phyloP scores from a whole-genome alignment of 805 yeast genomes.

The Brettanomyces anomalus region DNA sequence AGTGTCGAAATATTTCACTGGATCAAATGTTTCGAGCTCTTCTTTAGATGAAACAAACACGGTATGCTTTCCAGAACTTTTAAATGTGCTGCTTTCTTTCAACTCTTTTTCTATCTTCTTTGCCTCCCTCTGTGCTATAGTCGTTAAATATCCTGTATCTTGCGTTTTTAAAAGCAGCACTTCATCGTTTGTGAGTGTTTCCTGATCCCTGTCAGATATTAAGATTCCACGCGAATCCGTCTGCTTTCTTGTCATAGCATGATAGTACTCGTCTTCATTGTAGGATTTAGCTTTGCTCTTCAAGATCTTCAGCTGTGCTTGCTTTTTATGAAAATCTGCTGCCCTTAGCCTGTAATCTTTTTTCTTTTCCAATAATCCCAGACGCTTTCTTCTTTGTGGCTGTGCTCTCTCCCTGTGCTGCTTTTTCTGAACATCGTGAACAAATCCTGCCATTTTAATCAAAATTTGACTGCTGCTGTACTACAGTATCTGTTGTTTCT shows the following conservation, averaged over 20 bases:
- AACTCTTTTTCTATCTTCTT: slow-evolving; percentile 53
- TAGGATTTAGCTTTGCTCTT: slow-evolving; percentile 62
- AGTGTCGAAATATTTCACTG: slow-evolving; percentile 64
- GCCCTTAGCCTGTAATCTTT: slow-evolving; percentile 63
- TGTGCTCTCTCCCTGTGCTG: slow-evolving; percentile 95
- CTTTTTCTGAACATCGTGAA: slow-evolving; percentile 89
- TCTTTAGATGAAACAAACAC: slow-evolving; percentile 67
- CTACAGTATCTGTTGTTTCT: no score
- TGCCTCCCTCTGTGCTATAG: slow-evolving; percentile 62
- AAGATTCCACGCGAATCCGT: slow-evolving; percentile 67
- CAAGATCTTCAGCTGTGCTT: slow-evolving; percentile 59
- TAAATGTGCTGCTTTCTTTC: slow-evolving; percentile 36
- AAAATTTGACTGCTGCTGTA: no score
- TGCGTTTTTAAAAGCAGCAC: slow-evolving; percentile 81
- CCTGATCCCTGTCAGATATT: slow-evolving; percentile 56
- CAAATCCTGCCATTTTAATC: slow-evolving; percentile 57
- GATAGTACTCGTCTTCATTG: slow-evolving; percentile 95
- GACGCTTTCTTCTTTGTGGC: slow-evolving; percentile 58
- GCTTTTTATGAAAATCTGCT: slow-evolving; percentile 47
- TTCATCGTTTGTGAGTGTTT: slow-evolving; percentile 59
- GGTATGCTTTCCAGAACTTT: slow-evolving; percentile 67
- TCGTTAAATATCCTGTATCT: slow-evolving; percentile 78
- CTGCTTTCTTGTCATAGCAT: slow-evolving; percentile 71
- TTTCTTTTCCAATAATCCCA: slow-evolving; percentile 90
- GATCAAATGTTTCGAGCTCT: slow-evolving; percentile 48